Base-by-base conservation (phyloP, 768 basidiomycete genomes). In the Kwoniella europaea region DNA sequence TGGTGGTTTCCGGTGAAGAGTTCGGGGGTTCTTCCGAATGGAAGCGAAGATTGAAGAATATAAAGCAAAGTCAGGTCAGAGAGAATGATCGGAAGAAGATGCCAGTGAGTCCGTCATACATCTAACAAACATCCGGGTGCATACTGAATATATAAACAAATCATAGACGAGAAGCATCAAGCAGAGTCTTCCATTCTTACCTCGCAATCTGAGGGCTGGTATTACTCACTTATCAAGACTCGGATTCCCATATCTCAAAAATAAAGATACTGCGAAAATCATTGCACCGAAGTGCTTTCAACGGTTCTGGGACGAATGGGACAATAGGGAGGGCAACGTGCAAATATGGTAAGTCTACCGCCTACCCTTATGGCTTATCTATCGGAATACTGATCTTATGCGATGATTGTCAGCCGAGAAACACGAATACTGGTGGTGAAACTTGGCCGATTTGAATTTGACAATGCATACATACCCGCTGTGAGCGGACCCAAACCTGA, bases 321-420 rank as follows among this genome's bases (percentile, higher is more conserved):
- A 18, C 18, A 7, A 43, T 1, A 42, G 35, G 59, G 59, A 61
- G 43, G 3, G 9, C 7, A 61, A 61, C 59, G 43, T 61, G 18
- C 59, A 46, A 18, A 61, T 43, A 6, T 61, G 59, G 59, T 61
- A n/a, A 44, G 59, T n/a, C n/a, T 15, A 46, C 22, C 41, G 2
- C 59, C 27, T n/a, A 61, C 4, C 12, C 35, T 59, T 15, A 15
- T 20, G 15, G 7, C 29, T 4, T 15, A 2, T 59, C 13, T 13
- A 18, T 24, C 42, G 35, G 57, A 35, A 35, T 1, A 7, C 7
- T 35, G 35, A 35, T 35, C 6, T 35, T 35, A 7, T 35, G 4
- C 35, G 6, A 35, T 35, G 35, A 35, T 35, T 7, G 4, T 35
- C 35, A 50, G 46, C 6, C 46, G 46, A 18, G 46, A 15, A 50